Evolutionary conservation across 1,284 basidiomycete species (phyloP).

Genomic region (Cutaneotrichosporon arboriforme): DNA sequence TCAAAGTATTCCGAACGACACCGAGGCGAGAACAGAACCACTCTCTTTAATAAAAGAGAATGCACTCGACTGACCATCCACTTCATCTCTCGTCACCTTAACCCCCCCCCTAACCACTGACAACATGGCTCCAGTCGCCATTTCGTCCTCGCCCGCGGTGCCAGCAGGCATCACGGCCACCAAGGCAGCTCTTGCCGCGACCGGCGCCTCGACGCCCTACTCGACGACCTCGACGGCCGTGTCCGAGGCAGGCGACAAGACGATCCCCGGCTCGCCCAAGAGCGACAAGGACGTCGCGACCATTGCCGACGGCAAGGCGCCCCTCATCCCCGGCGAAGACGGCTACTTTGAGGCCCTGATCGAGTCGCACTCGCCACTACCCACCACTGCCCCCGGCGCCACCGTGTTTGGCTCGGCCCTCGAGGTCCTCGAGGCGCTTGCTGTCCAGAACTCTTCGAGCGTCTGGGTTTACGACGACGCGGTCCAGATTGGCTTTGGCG

Average conservation of each 20-base stretch:
- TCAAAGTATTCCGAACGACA: too few species aligned
- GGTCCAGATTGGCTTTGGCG: constrained; percentile 40
- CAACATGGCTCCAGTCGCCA: constrained; percentile 17
- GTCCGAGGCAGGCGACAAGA: constrained; percentile 32
- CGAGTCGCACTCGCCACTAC: constrained; percentile 27
- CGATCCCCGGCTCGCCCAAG: constrained; percentile 13
- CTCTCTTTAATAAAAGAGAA: too few species aligned
- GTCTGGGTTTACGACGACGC: constrained; percentile 49
- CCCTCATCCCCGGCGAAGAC: constrained; percentile 23
- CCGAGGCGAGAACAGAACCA: too few species aligned
- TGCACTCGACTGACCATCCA: background rate
- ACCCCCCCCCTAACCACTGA: background rate
- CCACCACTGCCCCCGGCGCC: constrained; percentile 34
- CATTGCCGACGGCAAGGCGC: constrained; percentile 21
- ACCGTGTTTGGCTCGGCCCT: constrained; percentile 40
- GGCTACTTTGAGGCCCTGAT: constrained; percentile 34
- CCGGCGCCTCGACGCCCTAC: constrained; percentile 36
- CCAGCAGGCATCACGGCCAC: constrained; percentile 5
- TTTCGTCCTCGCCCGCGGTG: background rate
- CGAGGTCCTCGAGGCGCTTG: constrained; percentile 41
- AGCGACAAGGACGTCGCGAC: constrained; percentile 18
- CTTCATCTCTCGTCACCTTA: background rate
- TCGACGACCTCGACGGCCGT: constrained; percentile 38
- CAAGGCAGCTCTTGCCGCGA: constrained; percentile 21
- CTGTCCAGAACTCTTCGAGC: constrained; percentile 36